Evolutionary conservation across 805 yeast species (phyloP).

Genomic region (Saccharomyces eubayanus): DNA sequence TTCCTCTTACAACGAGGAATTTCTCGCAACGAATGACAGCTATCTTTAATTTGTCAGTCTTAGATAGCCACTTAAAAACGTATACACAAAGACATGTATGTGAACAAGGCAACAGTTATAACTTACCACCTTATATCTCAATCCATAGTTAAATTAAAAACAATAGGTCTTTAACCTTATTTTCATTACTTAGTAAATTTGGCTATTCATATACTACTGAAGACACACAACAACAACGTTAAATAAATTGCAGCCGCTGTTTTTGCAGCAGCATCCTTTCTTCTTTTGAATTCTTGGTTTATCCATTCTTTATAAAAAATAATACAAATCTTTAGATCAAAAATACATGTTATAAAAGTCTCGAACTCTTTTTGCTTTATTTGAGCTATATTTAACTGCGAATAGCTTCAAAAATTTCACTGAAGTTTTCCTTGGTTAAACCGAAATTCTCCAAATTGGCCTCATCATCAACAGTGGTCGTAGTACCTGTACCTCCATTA

Average conservation of each 20-base stretch:
- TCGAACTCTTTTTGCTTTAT: neutral
- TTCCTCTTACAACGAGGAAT: neutral
- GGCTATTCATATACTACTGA: too few relatives aligned
- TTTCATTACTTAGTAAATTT: too few relatives aligned
- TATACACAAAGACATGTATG: too few relatives aligned
- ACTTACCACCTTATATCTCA: too few relatives aligned
- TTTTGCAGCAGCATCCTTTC: constrained; percentile 3
- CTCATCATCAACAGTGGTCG: neutral
- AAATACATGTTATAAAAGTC: neutral
- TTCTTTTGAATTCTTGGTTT: neutral
- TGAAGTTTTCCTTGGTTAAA: constrained; percentile 16
- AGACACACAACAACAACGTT: neutral
- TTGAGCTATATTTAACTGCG: constrained; percentile 8
- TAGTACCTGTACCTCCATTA: neutral
- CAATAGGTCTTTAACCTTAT: too few relatives aligned
- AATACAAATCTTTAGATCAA: neutral
- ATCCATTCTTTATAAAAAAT: neutral
- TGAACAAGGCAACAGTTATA: too few relatives aligned
- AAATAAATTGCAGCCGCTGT: neutral
- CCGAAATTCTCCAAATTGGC: constrained; percentile 16
- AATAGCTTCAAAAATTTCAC: constrained; percentile 7
- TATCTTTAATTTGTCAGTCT: constrained; percentile 1
- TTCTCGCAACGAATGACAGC: neutral
- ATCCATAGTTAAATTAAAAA: too few relatives aligned
- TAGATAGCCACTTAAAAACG: too few relatives aligned